phyloP scores from a whole-genome alignment of 139 green algal genomes.

The Penium margaritaceum region DNA sequence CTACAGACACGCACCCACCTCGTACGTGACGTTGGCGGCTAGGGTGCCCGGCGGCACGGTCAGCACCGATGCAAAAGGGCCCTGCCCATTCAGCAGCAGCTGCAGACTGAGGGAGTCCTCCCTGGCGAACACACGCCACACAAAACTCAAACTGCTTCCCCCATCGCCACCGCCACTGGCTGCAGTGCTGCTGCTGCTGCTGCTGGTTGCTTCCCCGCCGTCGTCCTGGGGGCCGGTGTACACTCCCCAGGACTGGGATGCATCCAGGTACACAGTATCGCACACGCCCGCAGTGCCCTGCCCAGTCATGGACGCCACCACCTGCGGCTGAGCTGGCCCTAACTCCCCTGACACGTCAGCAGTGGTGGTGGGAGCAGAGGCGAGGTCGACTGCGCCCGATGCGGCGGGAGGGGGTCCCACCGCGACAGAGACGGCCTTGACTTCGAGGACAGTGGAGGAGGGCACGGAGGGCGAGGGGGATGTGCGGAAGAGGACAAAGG shows the following conservation, averaged over 20 bases:
- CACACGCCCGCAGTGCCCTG: conserved; percentile 7
- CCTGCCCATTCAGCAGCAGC: no score
- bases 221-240: neutral
- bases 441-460: neutral
- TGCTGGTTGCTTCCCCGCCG: no score
- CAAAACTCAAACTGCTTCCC: no score
- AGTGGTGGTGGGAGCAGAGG: no score
- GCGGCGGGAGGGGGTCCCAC: neutral
- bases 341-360: neutral
- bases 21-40: no score
- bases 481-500: neutral
- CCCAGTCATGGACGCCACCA: neutral
- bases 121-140: neutral
- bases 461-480: neutral
- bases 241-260: neutral
- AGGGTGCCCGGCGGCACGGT: no score
- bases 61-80: no score
- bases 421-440: neutral
- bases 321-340: neutral
- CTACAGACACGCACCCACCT: no score
- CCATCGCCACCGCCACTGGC: no score
- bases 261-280: conserved; percentile 13
- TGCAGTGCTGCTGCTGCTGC: no score
- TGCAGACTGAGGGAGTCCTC: no score
- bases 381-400: no score